Base-by-base conservation (phyloP, 1,284 basidiomycete genomes). In the Sanghuangporus baumii region DNA sequence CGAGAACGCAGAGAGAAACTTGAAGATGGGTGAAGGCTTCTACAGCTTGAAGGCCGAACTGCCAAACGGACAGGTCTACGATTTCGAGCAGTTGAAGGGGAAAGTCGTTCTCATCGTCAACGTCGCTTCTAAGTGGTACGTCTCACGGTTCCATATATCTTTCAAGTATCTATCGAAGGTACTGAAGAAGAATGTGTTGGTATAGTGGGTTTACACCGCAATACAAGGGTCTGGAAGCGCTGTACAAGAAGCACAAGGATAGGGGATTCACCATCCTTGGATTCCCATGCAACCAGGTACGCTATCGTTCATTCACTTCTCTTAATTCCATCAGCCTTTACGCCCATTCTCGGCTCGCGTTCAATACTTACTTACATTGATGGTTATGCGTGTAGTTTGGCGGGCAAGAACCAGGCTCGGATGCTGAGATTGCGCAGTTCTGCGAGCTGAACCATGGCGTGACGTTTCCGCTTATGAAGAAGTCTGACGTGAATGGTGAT, bases 401-500 rank as follows among this genome's bases (percentile, higher is more conserved):
- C 64, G 81, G 83, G 1, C 89, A 93, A 75, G 91, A 94, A 70
- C 91, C 91, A 1, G 87, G 81, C 23, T 77, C 81, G 20, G 91
- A 94, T 68, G 80, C 79, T 6, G 80, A 81, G 41, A 89, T 93
- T 68, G 79, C 78, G 26, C 79, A 86, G 70, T 89, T 88, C 73
- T 89, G 87, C 73, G 76, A 79, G 62, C 70, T 84, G 66, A 94
- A 94, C 78, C 87, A 93, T 70, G 91, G 91, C 36, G 91, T 94
- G 20, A 84, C 81, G 6, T 94, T 94, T 78, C 90, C 89, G 6
- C 78, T 94, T 60, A 91, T 92, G 84, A 87, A 85, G 76, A 94
- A 94, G 77, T 88, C 89, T n/a, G 90, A 96, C 60, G 94, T 96
- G 60, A 97, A 96, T 73, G 94, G 94, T 11, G 84, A 88, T 70